A percentile compares a stretch with the other conserved stretches of the same genome.
Conservation (phyloP, 305 asterid species). For the Fraxinus greggii region DNA sequence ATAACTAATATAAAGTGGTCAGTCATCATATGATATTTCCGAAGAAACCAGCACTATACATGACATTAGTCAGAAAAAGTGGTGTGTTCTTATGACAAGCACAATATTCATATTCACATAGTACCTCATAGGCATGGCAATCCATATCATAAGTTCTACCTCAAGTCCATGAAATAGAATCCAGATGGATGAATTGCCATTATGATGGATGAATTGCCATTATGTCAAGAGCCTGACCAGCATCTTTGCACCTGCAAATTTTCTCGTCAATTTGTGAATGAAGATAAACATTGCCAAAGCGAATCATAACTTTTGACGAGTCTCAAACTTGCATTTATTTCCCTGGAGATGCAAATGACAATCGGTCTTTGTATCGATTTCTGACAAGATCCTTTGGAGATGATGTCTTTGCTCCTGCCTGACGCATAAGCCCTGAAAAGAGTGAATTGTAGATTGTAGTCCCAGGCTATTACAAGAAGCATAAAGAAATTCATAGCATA, state of each 20-base stretch:
- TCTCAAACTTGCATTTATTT: slow-evolving; percentile 35
- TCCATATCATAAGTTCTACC: slow-evolving; percentile 8
- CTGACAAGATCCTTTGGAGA: slow-evolving; percentile 63
- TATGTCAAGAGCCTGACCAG: background rate
- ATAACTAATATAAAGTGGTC: background rate
- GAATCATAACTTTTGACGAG: background rate
- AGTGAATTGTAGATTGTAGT: slow-evolving; percentile 4
- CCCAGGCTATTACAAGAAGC: background rate
- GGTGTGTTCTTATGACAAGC: slow-evolving; percentile 20
- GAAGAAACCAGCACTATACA: slow-evolving; percentile 20
- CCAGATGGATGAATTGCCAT: background rate
- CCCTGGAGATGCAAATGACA: slow-evolving; percentile 64
- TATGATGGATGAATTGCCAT: background rate
- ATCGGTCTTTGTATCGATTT: slow-evolving; percentile 49
- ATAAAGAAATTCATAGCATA: background rate
- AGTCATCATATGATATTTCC: background rate
- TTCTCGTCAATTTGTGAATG: background rate
- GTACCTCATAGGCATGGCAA: slow-evolving; percentile 19
- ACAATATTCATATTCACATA: slow-evolving; percentile 11
- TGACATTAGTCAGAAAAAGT: slow-evolving; percentile 21
- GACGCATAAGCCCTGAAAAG: slow-evolving; percentile 61
- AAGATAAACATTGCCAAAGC: background rate
- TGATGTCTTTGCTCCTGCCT: slow-evolving; percentile 60
- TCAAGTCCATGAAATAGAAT: slow-evolving; percentile 1
- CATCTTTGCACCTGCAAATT: slow-evolving; percentile 5